A percentile compares a stretch with the other conserved stretches of the same genome.
phyloP scores from a whole-genome alignment of 257 asterid species.

The Mentha longifolia region DNA sequence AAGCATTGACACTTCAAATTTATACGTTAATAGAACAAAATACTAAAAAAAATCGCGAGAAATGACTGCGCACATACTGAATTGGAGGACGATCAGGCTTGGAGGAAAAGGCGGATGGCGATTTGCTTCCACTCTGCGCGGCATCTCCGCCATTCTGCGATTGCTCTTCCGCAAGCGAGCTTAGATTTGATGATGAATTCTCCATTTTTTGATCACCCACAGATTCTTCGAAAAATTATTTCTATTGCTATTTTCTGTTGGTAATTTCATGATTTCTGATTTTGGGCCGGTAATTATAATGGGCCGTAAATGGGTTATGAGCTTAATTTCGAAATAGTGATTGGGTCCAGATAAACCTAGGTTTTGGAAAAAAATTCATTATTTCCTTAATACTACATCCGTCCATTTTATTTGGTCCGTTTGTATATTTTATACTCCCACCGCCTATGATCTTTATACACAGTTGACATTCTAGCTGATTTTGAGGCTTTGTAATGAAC shows the following conservation, averaged over 20 bases:
- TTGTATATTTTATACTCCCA: too few relatives aligned
- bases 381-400: too few relatives aligned
- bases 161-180: conserved; percentile 72
- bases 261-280: background rate
- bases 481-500: too few relatives aligned
- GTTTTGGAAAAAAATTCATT: background rate
- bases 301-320: conserved; percentile 9
- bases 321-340: background rate
- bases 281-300: background rate
- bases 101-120: conserved; percentile 68
- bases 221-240: conserved; percentile 14
- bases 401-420: too few relatives aligned
- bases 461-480: too few relatives aligned
- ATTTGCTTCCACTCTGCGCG: conserved; percentile 30
- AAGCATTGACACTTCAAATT: background rate
- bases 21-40: background rate
- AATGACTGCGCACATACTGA: conserved; percentile 53
- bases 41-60: background rate
- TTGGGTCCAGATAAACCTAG: background rate
- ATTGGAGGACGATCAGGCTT: conserved; percentile 73
- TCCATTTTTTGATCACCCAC: conserved; percentile 50
- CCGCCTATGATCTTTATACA: too few relatives aligned
- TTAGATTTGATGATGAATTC: conserved; percentile 60
- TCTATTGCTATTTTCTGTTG: background rate
- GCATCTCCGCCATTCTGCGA: conserved; percentile 40